Percentiles rank a stretch among this genome's conserved stretches.
Evolutionary conservation across 345 rosid genomes (phyloP).

Genomic region (Heritiera littoralis): DNA sequence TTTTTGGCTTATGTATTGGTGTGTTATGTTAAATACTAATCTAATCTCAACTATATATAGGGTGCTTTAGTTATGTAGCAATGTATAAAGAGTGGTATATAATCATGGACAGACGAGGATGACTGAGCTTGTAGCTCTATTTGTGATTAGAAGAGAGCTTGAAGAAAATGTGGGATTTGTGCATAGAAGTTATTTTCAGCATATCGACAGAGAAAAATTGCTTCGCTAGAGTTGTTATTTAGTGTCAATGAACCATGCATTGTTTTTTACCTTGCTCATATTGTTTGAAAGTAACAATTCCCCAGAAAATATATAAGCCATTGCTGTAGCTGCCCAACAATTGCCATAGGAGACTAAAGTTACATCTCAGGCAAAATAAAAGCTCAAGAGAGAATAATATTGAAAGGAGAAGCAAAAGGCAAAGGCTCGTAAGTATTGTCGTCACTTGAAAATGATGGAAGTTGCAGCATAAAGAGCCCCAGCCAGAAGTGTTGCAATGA

Average conservation of each 20-base stretch:
- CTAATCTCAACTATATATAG: neutral
- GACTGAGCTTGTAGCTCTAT: neutral
- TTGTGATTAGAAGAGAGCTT: neutral
- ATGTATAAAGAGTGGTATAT: neutral
- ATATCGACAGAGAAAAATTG: neutral
- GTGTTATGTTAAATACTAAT: neutral
- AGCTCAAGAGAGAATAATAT: neutral
- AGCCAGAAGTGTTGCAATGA: constrained; percentile 33
- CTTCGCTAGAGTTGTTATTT: neutral
- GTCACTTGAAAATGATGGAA: constrained; percentile 35
- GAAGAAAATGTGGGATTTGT: neutral
- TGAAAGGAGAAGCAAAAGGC: neutral
- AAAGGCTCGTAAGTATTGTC: neutral
- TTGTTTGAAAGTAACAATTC: neutral
- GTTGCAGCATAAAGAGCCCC: constrained; percentile 29
- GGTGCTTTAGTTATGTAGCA: neutral
- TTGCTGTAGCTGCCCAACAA: neutral
- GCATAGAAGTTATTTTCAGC: neutral
- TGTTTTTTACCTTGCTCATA: neutral
- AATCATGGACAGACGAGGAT: neutral
- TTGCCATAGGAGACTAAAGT: neutral
- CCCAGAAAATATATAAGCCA: neutral
- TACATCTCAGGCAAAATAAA: neutral
- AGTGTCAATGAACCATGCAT: too few species aligned
- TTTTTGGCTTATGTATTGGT: neutral